Evolutionary conservation across 2,329 filamentous ascomycete genomes (phyloP).

Genomic region (Claviceps maximensis): DNA sequence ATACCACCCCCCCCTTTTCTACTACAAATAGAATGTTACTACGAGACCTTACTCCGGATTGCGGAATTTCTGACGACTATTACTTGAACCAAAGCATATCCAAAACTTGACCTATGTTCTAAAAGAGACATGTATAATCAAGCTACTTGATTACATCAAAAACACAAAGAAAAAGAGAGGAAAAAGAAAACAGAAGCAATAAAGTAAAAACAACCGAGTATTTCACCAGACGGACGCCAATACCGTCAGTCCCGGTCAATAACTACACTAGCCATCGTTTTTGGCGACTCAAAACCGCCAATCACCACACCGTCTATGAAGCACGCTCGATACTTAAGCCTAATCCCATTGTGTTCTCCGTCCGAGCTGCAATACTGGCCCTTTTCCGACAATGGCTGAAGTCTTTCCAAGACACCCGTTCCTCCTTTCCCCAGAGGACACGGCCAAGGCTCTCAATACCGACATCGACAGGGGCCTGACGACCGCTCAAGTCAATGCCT

Average conservation of each 20-base stretch:
- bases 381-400: conserved; percentile 20
- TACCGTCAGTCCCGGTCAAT: neutral
- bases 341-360: conserved; percentile 5
- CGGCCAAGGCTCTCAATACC: conserved; percentile 47
- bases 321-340: conserved; percentile 5
- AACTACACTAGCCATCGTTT: neutral
- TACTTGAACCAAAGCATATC: neutral
- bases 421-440: conserved; percentile 47
- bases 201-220: neutral
- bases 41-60: neutral
- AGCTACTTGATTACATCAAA: neutral
- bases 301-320: conserved; percentile 11
- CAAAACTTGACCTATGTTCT: neutral
- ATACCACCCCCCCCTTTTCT: neutral
- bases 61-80: neutral
- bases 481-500: conserved; percentile 41
- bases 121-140: neutral
- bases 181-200: neutral
- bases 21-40: neutral
- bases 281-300: neutral
- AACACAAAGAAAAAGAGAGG: neutral
- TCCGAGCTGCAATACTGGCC: conserved; percentile 8
- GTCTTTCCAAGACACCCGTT: conserved; percentile 43
- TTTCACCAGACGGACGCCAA: neutral
- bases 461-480: conserved; percentile 55